phyloP scores from a whole-genome alignment of 345 rosid genomes.

The Citrus reticulata region DNA sequence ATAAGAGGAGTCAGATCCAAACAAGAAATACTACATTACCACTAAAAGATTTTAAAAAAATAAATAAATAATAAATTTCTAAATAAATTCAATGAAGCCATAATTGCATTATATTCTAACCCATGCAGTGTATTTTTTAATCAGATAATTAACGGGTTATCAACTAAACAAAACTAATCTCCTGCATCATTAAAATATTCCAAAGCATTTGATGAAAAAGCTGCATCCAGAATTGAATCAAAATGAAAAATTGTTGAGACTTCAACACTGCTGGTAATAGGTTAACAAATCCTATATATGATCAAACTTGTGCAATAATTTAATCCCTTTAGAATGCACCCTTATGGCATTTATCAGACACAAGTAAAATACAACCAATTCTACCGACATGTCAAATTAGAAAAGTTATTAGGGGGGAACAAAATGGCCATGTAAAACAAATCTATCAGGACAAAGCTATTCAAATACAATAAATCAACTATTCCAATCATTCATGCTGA shows the following conservation, averaged over 20 bases:
- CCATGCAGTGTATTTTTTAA: background rate
- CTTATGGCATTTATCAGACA: background rate
- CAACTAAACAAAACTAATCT: background rate
- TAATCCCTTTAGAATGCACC: background rate
- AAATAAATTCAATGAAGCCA: background rate
- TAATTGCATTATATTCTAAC: background rate
- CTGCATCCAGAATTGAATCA: no score
- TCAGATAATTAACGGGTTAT: background rate
- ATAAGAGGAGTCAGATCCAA: constrained; percentile 4
- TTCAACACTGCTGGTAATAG: background rate
- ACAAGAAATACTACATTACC: background rate
- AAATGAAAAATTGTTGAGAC: background rate
- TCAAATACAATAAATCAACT: background rate
- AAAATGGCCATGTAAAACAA: background rate
- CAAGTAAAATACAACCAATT: background rate
- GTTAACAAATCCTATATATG: background rate
- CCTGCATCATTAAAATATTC: background rate
- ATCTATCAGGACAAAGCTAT: background rate
- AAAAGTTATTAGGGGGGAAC: background rate
- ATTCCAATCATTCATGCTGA: background rate
- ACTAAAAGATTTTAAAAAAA: background rate
- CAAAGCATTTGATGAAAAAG: background rate
- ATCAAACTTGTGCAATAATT: background rate
- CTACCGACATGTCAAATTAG: background rate
- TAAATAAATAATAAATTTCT: constrained; percentile 1